A percentile compares a stretch with the other conserved stretches of the same genome.
These are phyloP conservation scores for Xylaria sp. DNA, from an alignment of 495 filamentous ascomycete species.

Conservation along the genomic window DNA sequence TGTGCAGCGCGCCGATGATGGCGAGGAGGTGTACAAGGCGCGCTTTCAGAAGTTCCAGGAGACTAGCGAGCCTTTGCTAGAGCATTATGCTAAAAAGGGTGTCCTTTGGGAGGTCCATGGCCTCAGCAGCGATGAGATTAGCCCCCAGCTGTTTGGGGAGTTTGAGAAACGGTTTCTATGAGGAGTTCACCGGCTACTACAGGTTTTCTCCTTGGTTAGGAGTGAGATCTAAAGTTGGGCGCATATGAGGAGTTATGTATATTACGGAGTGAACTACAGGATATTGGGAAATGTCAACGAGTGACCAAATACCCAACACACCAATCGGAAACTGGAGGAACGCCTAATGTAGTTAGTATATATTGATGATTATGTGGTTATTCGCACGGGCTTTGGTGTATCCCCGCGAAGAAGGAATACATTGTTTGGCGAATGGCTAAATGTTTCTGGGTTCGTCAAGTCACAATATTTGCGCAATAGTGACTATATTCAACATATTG, in stretches of 20 bases:
- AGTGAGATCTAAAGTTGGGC: neutral
- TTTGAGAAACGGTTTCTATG: slow-evolving; percentile 75
- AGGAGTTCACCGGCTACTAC: neutral
- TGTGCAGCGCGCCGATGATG: slow-evolving; percentile 83
- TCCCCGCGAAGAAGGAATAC: neutral
- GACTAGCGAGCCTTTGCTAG: slow-evolving; percentile 80
- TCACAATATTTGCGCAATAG: neutral
- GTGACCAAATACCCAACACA: neutral
- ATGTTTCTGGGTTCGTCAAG: neutral
- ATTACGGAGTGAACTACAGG: neutral
- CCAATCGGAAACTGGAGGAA: neutral
- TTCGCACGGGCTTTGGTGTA: neutral
- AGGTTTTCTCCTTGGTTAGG: neutral
- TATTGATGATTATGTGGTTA: neutral
- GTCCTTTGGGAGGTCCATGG: slow-evolving; percentile 88
- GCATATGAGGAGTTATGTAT: neutral
- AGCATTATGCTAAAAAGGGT: slow-evolving; percentile 87
- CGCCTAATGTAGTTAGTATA: neutral
- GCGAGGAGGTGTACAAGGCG: slow-evolving; percentile 80
- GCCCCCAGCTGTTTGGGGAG: slow-evolving; percentile 79
- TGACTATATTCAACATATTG: neutral
- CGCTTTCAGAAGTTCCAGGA: slow-evolving; percentile 85
- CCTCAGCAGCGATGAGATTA: slow-evolving; percentile 92
- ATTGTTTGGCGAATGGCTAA: neutral
- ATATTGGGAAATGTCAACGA: neutral